Conservation (phyloP, 352 stramenopile species). For the Phytophthora hibernalis region DNA sequence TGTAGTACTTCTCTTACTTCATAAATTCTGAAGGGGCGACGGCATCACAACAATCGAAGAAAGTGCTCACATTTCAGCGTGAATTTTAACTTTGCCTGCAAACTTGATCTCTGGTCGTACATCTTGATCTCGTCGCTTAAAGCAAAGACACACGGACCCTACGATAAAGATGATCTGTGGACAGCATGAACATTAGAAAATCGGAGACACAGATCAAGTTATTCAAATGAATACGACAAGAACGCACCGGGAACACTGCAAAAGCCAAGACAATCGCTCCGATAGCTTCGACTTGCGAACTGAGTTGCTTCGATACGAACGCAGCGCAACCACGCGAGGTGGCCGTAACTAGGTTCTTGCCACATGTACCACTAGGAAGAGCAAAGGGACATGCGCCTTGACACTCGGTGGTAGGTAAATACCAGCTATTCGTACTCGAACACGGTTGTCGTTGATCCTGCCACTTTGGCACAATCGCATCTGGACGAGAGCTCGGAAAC, state of each 20-base stretch:
- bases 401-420: slow-evolving; percentile 64
- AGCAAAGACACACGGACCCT: slow-evolving; percentile 65
- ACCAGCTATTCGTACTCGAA: slow-evolving; percentile 34
- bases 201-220: neutral
- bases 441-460: slow-evolving; percentile 41
- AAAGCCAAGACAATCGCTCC: slow-evolving; percentile 42
- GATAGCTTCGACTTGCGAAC: slow-evolving; percentile 54
- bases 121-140: slow-evolving; percentile 78
- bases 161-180: slow-evolving; percentile 57
- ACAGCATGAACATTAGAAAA: neutral
- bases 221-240: slow-evolving; percentile 7
- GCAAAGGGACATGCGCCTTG: slow-evolving; percentile 61
- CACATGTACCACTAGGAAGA: slow-evolving; percentile 66
- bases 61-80: slow-evolving; percentile 42
- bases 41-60: neutral
- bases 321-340: slow-evolving; percentile 61
- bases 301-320: slow-evolving; percentile 54
- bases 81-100: slow-evolving; percentile 57
- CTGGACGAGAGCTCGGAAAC: slow-evolving; percentile 60
- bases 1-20: too few relatives aligned
- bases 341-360: slow-evolving; percentile 56
- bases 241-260: slow-evolving; percentile 58
- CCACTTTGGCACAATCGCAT: slow-evolving; percentile 34
- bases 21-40: too few relatives aligned
- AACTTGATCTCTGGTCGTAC: slow-evolving; percentile 68